Evolutionary conservation across 2,329 filamentous ascomycete genomes (phyloP), one percentile per base, ranked within the genome.

Genomic region (Fusarium sp.): DNA sequence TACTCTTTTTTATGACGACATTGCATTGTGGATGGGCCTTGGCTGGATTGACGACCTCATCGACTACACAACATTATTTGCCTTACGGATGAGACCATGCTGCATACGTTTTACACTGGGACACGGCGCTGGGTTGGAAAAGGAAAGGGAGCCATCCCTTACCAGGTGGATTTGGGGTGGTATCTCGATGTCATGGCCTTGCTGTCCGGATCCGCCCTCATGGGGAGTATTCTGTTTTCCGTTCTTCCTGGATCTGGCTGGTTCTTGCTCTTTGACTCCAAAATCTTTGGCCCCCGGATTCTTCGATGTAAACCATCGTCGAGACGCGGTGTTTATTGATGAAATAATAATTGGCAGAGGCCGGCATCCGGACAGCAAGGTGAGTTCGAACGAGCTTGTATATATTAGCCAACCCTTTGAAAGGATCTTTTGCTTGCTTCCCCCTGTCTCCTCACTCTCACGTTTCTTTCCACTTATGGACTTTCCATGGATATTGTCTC

Each of bases 281-380:
- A 58, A 67, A 63, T 67, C 66, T 60, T 72, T 59, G 67, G 63
- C 63, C 53, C 59, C 64, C 56, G 61, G 71, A 72, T 68, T 65
- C 61, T 77, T 70, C 66, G 69, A 57, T 66, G 62, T 58, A 31
- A 50, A 58, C 29, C 68, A 69, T 70, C 68, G 60, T 72, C 18
- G 64, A 74, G 55, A 69, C 60, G 58, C 66, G 63, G 66, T 63
- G 66, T 63, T 60, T 59, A 54, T 69, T 66, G 66, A 69, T 66
- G 66, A 69, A 57, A 68, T 75, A 71, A 75, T 75, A 73, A 76
- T 70, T 71, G 70, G 69, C 67, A 71, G 66, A 68, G 70, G 77
- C 76, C 75, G 73, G 76, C 73, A 76, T 81, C 81, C 76, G 81
- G 83, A 83, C 83, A 85, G 83, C 82, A 80, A 82, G 83, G 83